A percentile compares a stretch with the other conserved stretches of the same genome.
phyloP scores from a whole-genome alignment of 2,329 filamentous ascomycete genomes.

The Albifimbria verrucaria region DNA sequence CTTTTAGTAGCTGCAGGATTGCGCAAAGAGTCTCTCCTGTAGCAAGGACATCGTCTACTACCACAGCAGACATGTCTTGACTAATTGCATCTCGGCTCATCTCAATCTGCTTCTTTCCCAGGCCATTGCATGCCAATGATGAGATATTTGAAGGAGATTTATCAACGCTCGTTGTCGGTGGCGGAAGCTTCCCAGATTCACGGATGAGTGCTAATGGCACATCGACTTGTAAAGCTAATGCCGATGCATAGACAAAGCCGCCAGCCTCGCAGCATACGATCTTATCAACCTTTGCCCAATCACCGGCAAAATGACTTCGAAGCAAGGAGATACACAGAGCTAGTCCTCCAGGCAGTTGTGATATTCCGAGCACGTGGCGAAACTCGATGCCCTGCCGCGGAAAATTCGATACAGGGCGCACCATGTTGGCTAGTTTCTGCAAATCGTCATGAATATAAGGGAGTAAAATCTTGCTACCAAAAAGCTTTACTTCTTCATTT shows the following conservation, averaged over 20 bases:
- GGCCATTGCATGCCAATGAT: slow-evolving; percentile 24
- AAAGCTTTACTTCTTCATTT: slow-evolving; percentile 30
- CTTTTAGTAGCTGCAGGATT: slow-evolving; percentile 43
- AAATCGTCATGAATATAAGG: slow-evolving; percentile 45
- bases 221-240: slow-evolving; percentile 38
- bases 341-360: slow-evolving; percentile 48
- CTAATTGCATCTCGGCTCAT: slow-evolving; percentile 42
- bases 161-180: slow-evolving; percentile 45
- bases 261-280: slow-evolving; percentile 55
- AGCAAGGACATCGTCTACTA: slow-evolving; percentile 57
- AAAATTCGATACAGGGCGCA: slow-evolving; percentile 44
- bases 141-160: slow-evolving; percentile 54
- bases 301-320: slow-evolving; percentile 37
- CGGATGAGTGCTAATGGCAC: slow-evolving; percentile 49
- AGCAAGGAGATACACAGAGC: slow-evolving; percentile 49
- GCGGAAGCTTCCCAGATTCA: slow-evolving; percentile 55
- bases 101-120: slow-evolving; percentile 40
- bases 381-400: slow-evolving; percentile 50
- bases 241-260: slow-evolving; percentile 52
- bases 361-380: slow-evolving; percentile 55
- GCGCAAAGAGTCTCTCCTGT: slow-evolving; percentile 53
- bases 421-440: slow-evolving; percentile 46
- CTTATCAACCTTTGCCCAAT: slow-evolving; percentile 43
- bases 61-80: slow-evolving; percentile 40
- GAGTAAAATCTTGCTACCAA: slow-evolving; percentile 39